Base-by-base conservation (phyloP, 305 asterid genomes). In the Ajuga reptans region DNA sequence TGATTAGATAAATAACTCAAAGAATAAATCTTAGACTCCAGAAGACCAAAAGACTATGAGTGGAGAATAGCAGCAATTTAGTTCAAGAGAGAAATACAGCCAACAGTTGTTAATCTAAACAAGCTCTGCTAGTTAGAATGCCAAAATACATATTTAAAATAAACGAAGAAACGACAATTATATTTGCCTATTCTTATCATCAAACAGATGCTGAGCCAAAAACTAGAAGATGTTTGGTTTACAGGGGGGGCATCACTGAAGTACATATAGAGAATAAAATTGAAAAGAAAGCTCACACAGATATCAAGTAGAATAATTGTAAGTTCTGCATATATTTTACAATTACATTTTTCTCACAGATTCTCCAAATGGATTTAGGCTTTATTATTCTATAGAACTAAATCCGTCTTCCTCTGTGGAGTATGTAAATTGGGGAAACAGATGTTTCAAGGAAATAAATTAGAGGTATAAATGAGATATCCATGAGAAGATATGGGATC, bases 201-300 rank as follows among this genome's bases (percentile, higher is more conserved):
- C 56, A 61, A 49, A 60, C 68, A 59, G 55, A 72, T 47, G 60
- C 54, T 54, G 50, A 21, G 66, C 43, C 7, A 66, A 43, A 36
- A 74, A 60, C 72, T 52, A 61, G 61, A 31, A 59, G 39, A 70
- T 66, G 54, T 49, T 68, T 33, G 7, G 52, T 50, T 68, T 31
- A 41, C 71, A 37, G 15, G 37, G 11, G 57, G 72, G 37, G 12
- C 24, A 49, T 41, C 64, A 52, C 16, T 34, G 3, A 46, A 67
- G 50, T 55, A 73, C 71, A 54, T 65, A 50, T 41, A 29, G 34
- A 47, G 66, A 58, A 52, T 47, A 41, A 42, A 66, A 21, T 64
- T 37, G 66, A 33, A 65, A 21, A 15, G 41, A 65, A 41, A 29
- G 43, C 54, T 58, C 39, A 41, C 34, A 43, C 27, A 36, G 42